Evolutionary conservation across 2,329 filamentous ascomycete species (phyloP), one percentile per base, ranked within the genome.

Genomic region (Daldinia eschscholtzii): DNA sequence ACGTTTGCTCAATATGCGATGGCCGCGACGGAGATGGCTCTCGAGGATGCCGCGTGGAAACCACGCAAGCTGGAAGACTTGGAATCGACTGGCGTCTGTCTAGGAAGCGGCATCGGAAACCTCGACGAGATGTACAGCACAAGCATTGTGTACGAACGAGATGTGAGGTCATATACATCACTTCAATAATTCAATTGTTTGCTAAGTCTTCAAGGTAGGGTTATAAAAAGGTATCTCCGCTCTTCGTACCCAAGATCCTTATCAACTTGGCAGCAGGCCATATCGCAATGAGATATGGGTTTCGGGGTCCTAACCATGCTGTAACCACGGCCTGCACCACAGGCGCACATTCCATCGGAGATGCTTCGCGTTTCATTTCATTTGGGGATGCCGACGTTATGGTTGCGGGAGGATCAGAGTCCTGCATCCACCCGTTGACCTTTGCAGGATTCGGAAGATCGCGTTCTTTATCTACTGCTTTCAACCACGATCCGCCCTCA

Each of bases 241-340:
- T 97, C 3, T 98, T 99, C 77, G 94, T 98, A 6, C 96, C 96
- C 6, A 92, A 93, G 73, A 89, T 98, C 6, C 86, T 99, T 57
- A 97, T 97, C 81, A 99, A 99, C 79, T 88, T 99, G 73, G 96
- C 93, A 0, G 96, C 96, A 9, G 96, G 96, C 0, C 95, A 98
- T 78, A 90, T 98, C 41, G 95, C 95, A 28, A 98, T 99, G 90
- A 92, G 90, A 74, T 90, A 96, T 81, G 93, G 93, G 18, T 92
- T 99, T 76, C 83, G 92, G 79, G 96, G 96, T 0, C 96, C 96
- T 4, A 98, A 97, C 77, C 96, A 98, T 80, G 89, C 95, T 1
- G 93, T 89, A 42, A 97, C 95, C 0, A 99, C 96, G 12, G 96
- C 96, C 65, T 99, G 96, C 79, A 98, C 96, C 0, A 99, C 96